A percentile compares a stretch with the other conserved stretches of the same genome.
phyloP scores from a whole-genome alignment of 257 asterid genomes.

The Datura wrightii region DNA sequence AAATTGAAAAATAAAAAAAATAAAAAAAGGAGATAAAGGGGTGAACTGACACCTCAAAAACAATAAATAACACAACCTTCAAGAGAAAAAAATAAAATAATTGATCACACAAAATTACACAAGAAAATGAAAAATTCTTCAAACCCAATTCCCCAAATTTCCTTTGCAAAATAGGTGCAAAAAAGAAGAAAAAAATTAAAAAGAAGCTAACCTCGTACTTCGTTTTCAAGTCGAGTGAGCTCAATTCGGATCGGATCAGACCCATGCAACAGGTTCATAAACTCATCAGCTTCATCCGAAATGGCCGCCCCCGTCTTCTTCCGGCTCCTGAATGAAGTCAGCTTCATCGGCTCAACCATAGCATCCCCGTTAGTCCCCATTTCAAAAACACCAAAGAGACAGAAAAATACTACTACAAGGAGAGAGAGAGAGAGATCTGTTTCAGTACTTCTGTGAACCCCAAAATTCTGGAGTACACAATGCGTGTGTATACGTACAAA shows the following conservation, averaged over 20 bases:
- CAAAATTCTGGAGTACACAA: neutral
- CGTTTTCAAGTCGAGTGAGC: conserved; percentile 88
- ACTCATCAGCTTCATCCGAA: conserved; percentile 48
- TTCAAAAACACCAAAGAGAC: neutral
- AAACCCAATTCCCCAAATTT: neutral
- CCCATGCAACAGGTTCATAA: conserved; percentile 69
- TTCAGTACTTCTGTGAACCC: neutral
- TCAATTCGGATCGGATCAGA: conserved; percentile 89
- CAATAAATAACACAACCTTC: neutral
- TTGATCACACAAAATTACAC: neutral
- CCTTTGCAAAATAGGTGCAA: neutral
- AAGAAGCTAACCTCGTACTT: conserved; percentile 63
- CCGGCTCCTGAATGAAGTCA: conserved; percentile 58
- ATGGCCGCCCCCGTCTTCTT: conserved; percentile 42
- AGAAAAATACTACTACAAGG: neutral
- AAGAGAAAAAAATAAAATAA: neutral
- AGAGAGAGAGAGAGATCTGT: neutral
- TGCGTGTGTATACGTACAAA: neutral
- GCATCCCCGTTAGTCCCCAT: neutral
- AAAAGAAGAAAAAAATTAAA: neutral
- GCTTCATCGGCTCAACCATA: neutral
- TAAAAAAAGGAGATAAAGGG: neutral
- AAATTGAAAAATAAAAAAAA: no score
- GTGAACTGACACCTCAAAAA: neutral
- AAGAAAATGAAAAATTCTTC: neutral